Conservation (phyloP, 2,329 filamentous ascomycete genomes). For the Colletotrichum tropicicola region DNA sequence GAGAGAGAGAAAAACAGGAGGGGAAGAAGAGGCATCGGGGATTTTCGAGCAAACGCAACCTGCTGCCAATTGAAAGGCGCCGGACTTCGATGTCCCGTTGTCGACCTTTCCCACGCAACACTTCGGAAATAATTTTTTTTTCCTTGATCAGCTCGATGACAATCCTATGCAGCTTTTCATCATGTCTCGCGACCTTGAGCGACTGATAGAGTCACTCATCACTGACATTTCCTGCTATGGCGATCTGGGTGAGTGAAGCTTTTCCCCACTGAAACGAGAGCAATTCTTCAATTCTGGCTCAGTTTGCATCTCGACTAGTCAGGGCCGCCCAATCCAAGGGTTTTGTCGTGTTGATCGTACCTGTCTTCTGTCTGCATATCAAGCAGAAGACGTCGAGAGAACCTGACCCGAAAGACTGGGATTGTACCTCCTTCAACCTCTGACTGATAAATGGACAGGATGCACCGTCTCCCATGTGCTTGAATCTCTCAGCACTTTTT, state of each 20-base stretch:
- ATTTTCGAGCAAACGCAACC: too few relatives aligned
- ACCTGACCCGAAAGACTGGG: not conserved
- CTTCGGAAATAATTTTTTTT: too few relatives aligned
- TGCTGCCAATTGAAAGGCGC: too few relatives aligned
- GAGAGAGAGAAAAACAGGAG: too few relatives aligned
- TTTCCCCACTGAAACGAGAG: not conserved
- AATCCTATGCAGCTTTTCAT: not conserved
- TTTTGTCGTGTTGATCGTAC: too few relatives aligned
- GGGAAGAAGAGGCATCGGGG: too few relatives aligned
- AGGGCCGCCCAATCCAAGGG: too few relatives aligned
- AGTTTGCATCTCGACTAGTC: not conserved
- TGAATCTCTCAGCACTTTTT: conserved; percentile 19
- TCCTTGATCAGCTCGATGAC: not conserved
- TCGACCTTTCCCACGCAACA: too few relatives aligned
- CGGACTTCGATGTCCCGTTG: too few relatives aligned
- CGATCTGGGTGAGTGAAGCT: conserved; percentile 26
- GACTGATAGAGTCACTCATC: conserved; percentile 30
- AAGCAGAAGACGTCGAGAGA: not conserved
- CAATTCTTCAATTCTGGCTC: not conserved
- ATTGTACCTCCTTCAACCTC: not conserved
- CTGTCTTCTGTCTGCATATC: not conserved
- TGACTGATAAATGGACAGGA: conserved; percentile 18
- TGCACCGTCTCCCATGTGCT: conserved; percentile 28
- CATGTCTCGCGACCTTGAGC: conserved; percentile 31
- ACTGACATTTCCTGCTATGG: conserved; percentile 32